phyloP scores from a whole-genome alignment of 306 rosid genomes.

The Vigna mungo region DNA sequence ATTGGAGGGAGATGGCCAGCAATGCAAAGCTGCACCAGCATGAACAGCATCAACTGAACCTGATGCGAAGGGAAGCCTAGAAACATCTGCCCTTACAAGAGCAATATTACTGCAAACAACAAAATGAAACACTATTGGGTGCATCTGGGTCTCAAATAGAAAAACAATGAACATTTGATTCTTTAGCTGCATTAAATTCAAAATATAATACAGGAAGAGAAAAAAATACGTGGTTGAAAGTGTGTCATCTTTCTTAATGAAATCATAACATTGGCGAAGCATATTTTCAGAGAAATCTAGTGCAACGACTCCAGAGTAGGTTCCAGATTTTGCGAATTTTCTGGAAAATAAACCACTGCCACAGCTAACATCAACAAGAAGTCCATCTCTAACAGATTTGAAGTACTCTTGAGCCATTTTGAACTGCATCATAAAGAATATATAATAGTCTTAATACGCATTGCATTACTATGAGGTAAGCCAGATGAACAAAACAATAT shows the following conservation, averaged over 20 bases:
- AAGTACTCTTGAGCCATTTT: constrained; percentile 90
- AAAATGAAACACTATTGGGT: constrained; percentile 43
- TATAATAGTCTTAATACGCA: background rate
- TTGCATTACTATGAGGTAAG: background rate
- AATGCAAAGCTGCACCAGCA: constrained; percentile 96
- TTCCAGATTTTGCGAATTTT: constrained; percentile 77
- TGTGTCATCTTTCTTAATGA: constrained; percentile 71
- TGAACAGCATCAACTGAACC: constrained; percentile 94
- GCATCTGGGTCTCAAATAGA: background rate
- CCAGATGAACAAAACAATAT: background rate
- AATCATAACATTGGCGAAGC: constrained; percentile 89
- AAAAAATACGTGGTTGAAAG: constrained; percentile 60
- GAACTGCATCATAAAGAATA: constrained; percentile 62
- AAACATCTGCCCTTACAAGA: constrained; percentile 95
- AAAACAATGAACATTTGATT: constrained; percentile 25
- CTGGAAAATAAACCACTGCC: constrained; percentile 94
- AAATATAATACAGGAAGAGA: constrained; percentile 22
- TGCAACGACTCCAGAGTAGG: constrained; percentile 77
- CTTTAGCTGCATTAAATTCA: constrained; percentile 2
- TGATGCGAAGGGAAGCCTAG: constrained; percentile 90
- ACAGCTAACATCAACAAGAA: constrained; percentile 87
- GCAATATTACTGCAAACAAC: constrained; percentile 82
- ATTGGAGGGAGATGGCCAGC: constrained; percentile 97
- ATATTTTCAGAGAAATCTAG: constrained; percentile 95
- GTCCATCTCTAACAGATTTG: constrained; percentile 75